Evolutionary conservation across 352 stramenopile genomes (phyloP), one percentile per base, ranked within the genome.

Genomic region (Globisporangium acanthophoron): DNA sequence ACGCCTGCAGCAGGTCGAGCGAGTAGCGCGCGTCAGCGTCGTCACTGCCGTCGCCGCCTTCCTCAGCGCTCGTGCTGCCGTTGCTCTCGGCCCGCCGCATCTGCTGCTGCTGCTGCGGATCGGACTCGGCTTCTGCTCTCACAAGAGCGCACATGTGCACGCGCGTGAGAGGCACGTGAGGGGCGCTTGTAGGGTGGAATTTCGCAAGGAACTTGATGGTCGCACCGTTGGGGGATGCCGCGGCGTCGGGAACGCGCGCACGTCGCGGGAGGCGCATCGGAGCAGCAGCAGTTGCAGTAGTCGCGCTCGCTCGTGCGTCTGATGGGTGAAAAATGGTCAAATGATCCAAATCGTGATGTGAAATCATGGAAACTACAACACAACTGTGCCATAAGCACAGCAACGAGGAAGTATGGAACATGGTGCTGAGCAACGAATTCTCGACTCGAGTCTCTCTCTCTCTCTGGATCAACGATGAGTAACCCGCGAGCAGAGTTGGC

Each of bases 1-100:
- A 94, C 35, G 84, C 70, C 44, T 74, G 61, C 50, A 85, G 78
- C 18, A 92, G 78, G 33, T 94, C 81, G n/a, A 71, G 70, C n/a
- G 79, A 78, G 65, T 94, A 92, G 18, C 66, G 44, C 31, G 37
- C 27, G 9, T n/a, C 27, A 31, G 29, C 40, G 16, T 39, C 41
- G 15, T 37, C 44, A 33, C 21, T 48, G 35, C 1, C n/a, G 29
- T 20, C 35, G 3, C 2, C 24, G 48, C 33, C 8, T 12, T 39
- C 33, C 12, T 9, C 33, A 13, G 37, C 11, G 13, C 37, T 18
- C 12, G 12, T 13, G 37, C 37, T 43, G 37, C 12, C 13, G 12
- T 12, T 43, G 37, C 37, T 43, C 37, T 43, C 37, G 37, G 37
- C 1, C 8, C 33, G 33, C 16, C 9, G 20, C 33, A 49, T n/a